Evolutionary conservation across 352 stramenopile species (phyloP).

Genomic region (Phytophthora crassamura): DNA sequence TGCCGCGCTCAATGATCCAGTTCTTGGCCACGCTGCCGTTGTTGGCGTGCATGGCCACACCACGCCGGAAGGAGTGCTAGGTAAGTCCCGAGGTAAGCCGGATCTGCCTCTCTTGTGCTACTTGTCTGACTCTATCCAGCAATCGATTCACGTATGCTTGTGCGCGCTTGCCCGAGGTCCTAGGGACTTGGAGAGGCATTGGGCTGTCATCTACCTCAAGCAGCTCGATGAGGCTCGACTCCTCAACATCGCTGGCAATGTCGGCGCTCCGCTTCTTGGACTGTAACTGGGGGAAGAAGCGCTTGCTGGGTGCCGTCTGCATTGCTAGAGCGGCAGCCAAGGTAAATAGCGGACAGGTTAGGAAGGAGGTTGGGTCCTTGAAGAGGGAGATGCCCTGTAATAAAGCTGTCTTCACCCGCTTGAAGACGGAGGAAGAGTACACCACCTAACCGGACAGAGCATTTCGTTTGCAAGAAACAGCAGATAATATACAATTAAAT

Average conservation of each 20-base stretch:
- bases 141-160: constrained; percentile 26
- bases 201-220: constrained; percentile 3
- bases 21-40: background rate
- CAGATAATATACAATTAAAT: background rate
- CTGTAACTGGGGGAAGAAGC: constrained; percentile 21
- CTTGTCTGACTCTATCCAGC: background rate
- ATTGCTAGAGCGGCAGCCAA: constrained; percentile 16
- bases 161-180: background rate
- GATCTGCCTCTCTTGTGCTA: background rate
- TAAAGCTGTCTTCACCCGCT: constrained; percentile 16
- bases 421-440: constrained; percentile 25
- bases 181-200: background rate
- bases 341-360: constrained; percentile 19
- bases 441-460: no score
- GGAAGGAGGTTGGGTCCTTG: constrained; percentile 12
- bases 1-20: constrained; percentile 16
- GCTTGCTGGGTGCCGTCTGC: background rate
- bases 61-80: constrained; percentile 13
- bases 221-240: constrained; percentile 19
- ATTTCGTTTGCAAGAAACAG: no score
- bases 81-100: constrained; percentile 1
- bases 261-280: background rate
- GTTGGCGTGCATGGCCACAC: constrained; percentile 21
- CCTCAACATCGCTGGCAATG: background rate
- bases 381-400: constrained; percentile 23